Base-by-base conservation (phyloP, 192 early-diverging fungal genomes). In the Entomortierella parvispora region DNA sequence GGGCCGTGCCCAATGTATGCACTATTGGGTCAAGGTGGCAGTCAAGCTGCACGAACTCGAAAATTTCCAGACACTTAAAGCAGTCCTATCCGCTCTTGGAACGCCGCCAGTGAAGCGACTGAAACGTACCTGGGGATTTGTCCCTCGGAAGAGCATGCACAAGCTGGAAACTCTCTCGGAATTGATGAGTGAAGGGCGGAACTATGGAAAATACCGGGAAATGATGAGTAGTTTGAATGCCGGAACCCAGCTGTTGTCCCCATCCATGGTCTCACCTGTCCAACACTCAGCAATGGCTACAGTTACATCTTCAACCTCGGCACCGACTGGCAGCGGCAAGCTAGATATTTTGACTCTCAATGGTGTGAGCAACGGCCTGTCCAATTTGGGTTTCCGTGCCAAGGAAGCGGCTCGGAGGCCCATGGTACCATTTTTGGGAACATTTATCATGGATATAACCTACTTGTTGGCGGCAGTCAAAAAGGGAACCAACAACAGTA, bases 371-470 rank as follows among this genome's bases (percentile, higher is more conserved):
- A 66, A 37, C 22, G 62, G 65, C 17, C 46, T 76, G 11, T 68
- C 65, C 2, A 64, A 53, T 46, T 51, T 77, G 0, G 74, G 74
- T 3, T 68, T 77, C 43, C 61, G 74, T 42, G 25, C 59, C 29
- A 77, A 77, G 61, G 74, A 77, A n/a, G 65, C 66, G 11, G 74
- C 74, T 17, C 59, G 81, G 18, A 70, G 87, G 47, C 90, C 93
- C 0, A 83, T 84, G 25, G 86, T 93, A 8, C 93, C 93, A 3
- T 94, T 90, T 78, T 58, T 94, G 26, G 93, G 93, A 17, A 82
- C 91, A 2, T 87, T 91, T 70, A 87, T 93, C 11, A 90, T 92
- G 75, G 93, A 94, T 55, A 83, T 88, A n/a, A 92, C 91, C 1
- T 94, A 93, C 75, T 69, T 92, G 31, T 58, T 88, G 25, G 89